Evolutionary conservation across 2,329 filamentous ascomycete genomes (phyloP), one percentile per base, ranked within the genome.

Genomic region (Pleochaeta shiraiana): DNA sequence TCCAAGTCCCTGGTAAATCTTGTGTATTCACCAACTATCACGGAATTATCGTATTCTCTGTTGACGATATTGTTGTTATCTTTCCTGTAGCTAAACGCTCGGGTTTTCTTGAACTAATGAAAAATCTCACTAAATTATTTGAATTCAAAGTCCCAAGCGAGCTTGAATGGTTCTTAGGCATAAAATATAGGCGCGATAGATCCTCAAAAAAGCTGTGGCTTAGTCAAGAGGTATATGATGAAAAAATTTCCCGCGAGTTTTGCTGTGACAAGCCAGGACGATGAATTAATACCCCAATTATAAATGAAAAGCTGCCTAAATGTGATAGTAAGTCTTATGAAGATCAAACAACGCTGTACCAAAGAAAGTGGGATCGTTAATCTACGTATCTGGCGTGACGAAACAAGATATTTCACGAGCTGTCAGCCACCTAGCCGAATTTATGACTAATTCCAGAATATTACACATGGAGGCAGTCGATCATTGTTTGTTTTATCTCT

Each of bases 391-490:
- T n/a, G 53, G 26, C 3, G 24, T 59, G 3, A 59, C 53, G 3
- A 53, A 21, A 24, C 47, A 12, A 43, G 37, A 62, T 43, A 62
- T 62, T 26, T 62, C 59, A 24, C 21, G 59, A 62, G 37, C 59
- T 3, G 59, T 43, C 0, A 45, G 59, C 24, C 33, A 62, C 24
- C 28, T 43, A 19, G n/a, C 59, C 28, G 59, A 43, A 9, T 62
- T 62, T 26, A 62, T 43, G 34, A 39, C 33, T n/a, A 62, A 62
- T 28, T 34, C 59, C 21, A 34, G n/a, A 14, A 4, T 34, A 62
- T 9, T 7, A 62, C 59, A 62, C 4, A 26, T 16, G 7, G 59
- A 43, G 33, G 59, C 33, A n/a, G n/a, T 19, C 24, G 59, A 62
- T 37, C 21, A 45, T 26, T 45, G 30, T 3, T 28, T 62, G 16